Conservation (phyloP, 768 basidiomycete genomes). For the Agaricus subrufescens region DNA sequence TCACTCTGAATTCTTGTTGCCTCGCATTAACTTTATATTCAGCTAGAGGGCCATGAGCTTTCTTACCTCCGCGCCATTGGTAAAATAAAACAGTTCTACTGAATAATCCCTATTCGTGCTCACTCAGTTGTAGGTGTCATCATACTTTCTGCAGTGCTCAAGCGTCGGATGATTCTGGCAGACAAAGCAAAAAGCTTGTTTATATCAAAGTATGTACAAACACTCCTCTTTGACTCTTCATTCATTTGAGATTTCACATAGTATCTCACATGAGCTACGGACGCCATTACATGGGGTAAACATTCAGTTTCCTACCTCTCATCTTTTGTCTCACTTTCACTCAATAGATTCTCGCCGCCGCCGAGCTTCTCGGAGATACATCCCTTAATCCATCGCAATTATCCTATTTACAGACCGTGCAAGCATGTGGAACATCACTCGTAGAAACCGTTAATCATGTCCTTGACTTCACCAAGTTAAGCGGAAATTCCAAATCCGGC, state of each 20-base stretch:
- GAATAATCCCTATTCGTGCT: not conserved
- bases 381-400: constrained; percentile 73
- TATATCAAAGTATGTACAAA: constrained; percentile 74
- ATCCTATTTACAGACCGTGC: constrained; percentile 89
- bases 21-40: constrained; percentile 10
- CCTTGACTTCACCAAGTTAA: constrained; percentile 92
- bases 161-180: constrained; percentile 88
- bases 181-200: constrained; percentile 93
- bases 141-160: constrained; percentile 88
- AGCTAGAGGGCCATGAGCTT: constrained; percentile 86
- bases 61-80: constrained; percentile 92
- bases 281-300: constrained; percentile 87
- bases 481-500: constrained; percentile 76
- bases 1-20: not conserved
- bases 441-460: constrained; percentile 98
- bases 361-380: constrained; percentile 86
- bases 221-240: not conserved
- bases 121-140: constrained; percentile 59
- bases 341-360: constrained; percentile 78
- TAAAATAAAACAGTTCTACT: constrained; percentile 18
- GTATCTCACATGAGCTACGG: constrained; percentile 87
- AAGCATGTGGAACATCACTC: constrained; percentile 92
- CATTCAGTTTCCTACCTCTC: constrained; percentile 1
- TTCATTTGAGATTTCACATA: constrained; percentile 20
- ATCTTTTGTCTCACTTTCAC: constrained; percentile 1